phyloP scores from a whole-genome alignment of 768 basidiomycete species.

The Leccinum arenicola region DNA sequence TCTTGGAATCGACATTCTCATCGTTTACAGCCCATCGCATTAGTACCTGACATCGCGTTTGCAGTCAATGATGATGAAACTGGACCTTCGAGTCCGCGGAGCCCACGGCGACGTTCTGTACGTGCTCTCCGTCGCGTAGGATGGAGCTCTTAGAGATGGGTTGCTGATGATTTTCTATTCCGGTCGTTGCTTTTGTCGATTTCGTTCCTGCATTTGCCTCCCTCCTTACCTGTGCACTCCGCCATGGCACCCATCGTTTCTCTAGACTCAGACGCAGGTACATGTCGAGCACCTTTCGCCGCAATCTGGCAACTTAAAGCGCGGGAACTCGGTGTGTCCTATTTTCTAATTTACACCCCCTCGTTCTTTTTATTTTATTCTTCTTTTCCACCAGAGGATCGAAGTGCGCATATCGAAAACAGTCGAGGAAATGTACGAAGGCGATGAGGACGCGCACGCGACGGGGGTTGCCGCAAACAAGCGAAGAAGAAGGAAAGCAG shows the following conservation, averaged over 20 bases:
- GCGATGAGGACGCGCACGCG: not conserved
- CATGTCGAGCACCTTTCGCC: not conserved
- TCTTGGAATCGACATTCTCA: not conserved
- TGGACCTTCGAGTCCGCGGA: not conserved
- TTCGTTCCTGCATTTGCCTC: not conserved
- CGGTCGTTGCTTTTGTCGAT: not conserved
- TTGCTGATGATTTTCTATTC: not conserved
- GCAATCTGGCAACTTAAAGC: not conserved
- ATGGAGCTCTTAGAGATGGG: not conserved
- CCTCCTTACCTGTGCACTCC: too few relatives aligned
- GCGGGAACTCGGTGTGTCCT: conserved; percentile 9
- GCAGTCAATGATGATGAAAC: not conserved
- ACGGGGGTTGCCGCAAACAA: not conserved
- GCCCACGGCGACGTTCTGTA: conserved; percentile 1
- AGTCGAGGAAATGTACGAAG: conserved; percentile 18
- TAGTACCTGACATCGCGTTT: not conserved
- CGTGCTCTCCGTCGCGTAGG: not conserved
- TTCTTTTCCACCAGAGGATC: not conserved
- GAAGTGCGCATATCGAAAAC: conserved; percentile 20
- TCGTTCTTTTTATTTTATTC: not conserved
- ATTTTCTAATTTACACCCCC: not conserved
- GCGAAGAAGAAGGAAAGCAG: conserved; percentile 20
- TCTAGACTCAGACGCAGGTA: not conserved
- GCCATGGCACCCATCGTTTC: not conserved
- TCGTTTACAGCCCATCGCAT: conserved; percentile 4